These are phyloP conservation scores for Daldinia concentrica DNA, from an alignment of 495 filamentous ascomycete genomes.

Conservation along the genomic window DNA sequence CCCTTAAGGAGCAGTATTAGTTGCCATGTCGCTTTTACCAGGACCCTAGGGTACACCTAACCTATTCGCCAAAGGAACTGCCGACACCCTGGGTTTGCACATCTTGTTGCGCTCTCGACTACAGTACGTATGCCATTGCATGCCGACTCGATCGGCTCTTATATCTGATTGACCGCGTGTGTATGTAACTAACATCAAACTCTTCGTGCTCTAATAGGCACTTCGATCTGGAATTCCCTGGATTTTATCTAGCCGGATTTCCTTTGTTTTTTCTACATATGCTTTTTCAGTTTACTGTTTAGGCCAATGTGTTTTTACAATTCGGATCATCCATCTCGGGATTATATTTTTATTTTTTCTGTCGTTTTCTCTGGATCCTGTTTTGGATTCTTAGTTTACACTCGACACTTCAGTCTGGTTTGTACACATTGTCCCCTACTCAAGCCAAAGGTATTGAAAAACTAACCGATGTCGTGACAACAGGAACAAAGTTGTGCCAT, in stretches of 20 bases:
- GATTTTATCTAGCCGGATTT: conserved; percentile 35
- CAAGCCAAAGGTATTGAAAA: conserved; percentile 32
- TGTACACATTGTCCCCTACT: conserved; percentile 45
- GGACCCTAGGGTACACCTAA: conserved; percentile 12
- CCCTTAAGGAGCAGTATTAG: conserved; percentile 19
- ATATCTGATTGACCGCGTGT: conserved; percentile 21
- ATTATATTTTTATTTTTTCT: conserved; percentile 22
- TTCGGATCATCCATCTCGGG: conserved; percentile 25
- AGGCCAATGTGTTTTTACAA: conserved; percentile 14
- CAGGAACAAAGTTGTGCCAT: conserved; percentile 63
- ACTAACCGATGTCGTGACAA: conserved; percentile 39
- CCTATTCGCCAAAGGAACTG: conserved; percentile 9
- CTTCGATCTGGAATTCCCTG: conserved; percentile 24
- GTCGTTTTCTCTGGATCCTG: conserved; percentile 17
- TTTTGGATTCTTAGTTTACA: conserved; percentile 25
- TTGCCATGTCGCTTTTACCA: conserved; percentile 6
- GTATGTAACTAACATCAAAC: conserved; percentile 31
- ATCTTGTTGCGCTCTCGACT: conserved; percentile 18
- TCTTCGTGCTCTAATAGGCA: conserved; percentile 31
- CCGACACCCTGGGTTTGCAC: conserved; percentile 11
- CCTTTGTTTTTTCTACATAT: conserved; percentile 11
- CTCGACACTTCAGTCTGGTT: conserved; percentile 48
- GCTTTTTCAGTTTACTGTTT: neutral
- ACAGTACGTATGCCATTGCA: conserved; percentile 38
- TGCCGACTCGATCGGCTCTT: conserved; percentile 26